phyloP scores from a whole-genome alignment of 441 rosid species.

The Francoa sonchifolia region DNA sequence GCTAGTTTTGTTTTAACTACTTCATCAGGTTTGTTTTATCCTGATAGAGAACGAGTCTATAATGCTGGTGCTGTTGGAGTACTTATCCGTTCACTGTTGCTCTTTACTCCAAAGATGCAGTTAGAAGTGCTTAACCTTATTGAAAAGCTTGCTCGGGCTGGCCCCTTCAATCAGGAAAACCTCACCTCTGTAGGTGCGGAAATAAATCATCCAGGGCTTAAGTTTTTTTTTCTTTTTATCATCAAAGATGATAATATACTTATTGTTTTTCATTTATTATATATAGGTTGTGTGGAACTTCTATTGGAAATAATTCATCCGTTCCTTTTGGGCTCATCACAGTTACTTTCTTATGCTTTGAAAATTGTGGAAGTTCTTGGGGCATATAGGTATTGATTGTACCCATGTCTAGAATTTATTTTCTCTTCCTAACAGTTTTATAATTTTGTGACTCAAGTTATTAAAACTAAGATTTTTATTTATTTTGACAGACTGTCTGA shows the following conservation, averaged over 20 bases:
- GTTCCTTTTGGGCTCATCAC: slow-evolving; percentile 81
- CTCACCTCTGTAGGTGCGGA: slow-evolving; percentile 90
- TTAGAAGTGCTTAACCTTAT: slow-evolving; percentile 72
- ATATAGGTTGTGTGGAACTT: slow-evolving; percentile 90
- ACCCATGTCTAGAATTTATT: slow-evolving; percentile 7
- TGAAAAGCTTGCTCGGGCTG: slow-evolving; percentile 80
- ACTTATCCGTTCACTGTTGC: slow-evolving; percentile 80
- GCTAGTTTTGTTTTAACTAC: slow-evolving; percentile 42
- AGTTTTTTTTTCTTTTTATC: slow-evolving; percentile 5
- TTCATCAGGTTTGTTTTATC: slow-evolving; percentile 57
- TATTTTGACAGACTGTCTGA: slow-evolving; percentile 78
- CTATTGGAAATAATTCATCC: slow-evolving; percentile 87
- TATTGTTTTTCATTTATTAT: slow-evolving; percentile 10
- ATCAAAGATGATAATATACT: slow-evolving; percentile 8
- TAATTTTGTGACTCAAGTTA: slow-evolving; percentile 8
- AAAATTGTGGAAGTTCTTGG: slow-evolving; percentile 98
- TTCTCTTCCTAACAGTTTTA: slow-evolving; percentile 6
- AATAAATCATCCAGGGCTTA: slow-evolving; percentile 9
- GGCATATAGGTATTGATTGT: slow-evolving; percentile 70
- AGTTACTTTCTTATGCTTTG: slow-evolving; percentile 67
- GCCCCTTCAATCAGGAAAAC: slow-evolving; percentile 92
- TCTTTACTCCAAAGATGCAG: slow-evolving; percentile 92
- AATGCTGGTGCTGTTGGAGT: slow-evolving; percentile 91
- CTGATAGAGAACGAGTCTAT: slow-evolving; percentile 73
- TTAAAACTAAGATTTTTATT: slow-evolving; percentile 18